Conservation (phyloP, 164 flowering plant species). For the Macadamia integrifolia region DNA sequence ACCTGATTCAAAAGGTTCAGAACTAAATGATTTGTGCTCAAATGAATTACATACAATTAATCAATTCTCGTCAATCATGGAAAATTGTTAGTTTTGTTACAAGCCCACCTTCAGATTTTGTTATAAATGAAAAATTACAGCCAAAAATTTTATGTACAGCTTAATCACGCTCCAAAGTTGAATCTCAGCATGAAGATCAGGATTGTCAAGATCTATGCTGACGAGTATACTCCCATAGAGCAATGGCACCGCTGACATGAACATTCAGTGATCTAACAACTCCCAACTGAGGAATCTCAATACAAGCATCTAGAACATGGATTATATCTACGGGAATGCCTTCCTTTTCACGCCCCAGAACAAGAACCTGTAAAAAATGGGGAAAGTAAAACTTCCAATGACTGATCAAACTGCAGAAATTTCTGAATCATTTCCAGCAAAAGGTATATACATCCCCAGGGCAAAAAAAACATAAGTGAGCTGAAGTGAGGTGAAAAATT, state of each 20-base stretch:
- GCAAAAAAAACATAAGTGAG: too few species aligned
- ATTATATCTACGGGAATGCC: slow-evolving; percentile 97
- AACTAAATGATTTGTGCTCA: too few species aligned
- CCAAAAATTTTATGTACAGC: background rate
- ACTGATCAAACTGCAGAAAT: too few species aligned
- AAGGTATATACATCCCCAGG: too few species aligned
- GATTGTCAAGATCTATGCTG: slow-evolving; percentile 55
- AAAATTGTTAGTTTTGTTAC: too few species aligned
- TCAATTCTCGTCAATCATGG: too few species aligned
- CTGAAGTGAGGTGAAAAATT: too few species aligned
- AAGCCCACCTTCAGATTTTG: background rate
- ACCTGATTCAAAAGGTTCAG: too few species aligned
- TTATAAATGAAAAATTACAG: background rate
- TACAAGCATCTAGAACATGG: slow-evolving; percentile 83
- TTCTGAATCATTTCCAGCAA: too few species aligned
- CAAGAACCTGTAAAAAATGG: slow-evolving; percentile 58
- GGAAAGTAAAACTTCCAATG: background rate
- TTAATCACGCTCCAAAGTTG: too few species aligned
- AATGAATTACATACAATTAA: too few species aligned
- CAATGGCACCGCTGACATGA: slow-evolving; percentile 98
- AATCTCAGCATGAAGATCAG: background rate
- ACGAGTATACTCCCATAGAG: slow-evolving; percentile 94
- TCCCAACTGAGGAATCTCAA: slow-evolving; percentile 95
- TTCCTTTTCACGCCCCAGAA: slow-evolving; percentile 95
- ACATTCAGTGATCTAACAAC: slow-evolving; percentile 95